These are phyloP conservation scores for Xylaria polymorpha DNA, from an alignment of 2,329 filamentous ascomycete genomes.

Conservation along the genomic window DNA sequence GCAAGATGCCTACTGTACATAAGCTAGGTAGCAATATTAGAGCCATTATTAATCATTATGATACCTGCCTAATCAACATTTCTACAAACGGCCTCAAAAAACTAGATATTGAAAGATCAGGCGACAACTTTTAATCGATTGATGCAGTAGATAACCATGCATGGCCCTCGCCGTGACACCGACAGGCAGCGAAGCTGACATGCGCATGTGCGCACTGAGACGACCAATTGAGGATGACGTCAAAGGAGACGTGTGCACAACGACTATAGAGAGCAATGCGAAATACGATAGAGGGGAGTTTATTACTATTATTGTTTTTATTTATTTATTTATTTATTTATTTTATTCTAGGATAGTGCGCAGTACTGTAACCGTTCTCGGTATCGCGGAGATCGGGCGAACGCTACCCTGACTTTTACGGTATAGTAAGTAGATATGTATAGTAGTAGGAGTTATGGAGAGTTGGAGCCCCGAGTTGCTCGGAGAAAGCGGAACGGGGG, in stretches of 20 bases:
- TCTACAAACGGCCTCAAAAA: neutral
- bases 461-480: neutral
- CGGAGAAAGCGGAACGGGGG: constrained; percentile 7
- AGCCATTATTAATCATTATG: constrained; percentile 11
- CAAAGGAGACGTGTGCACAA: neutral
- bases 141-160: neutral
- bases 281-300: neutral
- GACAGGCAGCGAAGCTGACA: constrained; percentile 12
- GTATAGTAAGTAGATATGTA: no score
- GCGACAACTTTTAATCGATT: constrained; percentile 15
- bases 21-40: constrained; percentile 9
- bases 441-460: neutral
- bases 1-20: constrained; percentile 9
- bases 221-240: neutral
- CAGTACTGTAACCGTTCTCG: neutral
- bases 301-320: neutral
- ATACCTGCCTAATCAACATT: constrained; percentile 9
- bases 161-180: neutral
- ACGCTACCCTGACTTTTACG: neutral
- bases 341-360: no score
- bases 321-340: no score
- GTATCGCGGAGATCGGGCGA: constrained; percentile 8
- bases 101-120: constrained; percentile 1
- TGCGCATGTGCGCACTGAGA: constrained; percentile 7
- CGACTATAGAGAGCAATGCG: neutral